phyloP scores from a whole-genome alignment of 306 rosid species.

The Comarum palustre region DNA sequence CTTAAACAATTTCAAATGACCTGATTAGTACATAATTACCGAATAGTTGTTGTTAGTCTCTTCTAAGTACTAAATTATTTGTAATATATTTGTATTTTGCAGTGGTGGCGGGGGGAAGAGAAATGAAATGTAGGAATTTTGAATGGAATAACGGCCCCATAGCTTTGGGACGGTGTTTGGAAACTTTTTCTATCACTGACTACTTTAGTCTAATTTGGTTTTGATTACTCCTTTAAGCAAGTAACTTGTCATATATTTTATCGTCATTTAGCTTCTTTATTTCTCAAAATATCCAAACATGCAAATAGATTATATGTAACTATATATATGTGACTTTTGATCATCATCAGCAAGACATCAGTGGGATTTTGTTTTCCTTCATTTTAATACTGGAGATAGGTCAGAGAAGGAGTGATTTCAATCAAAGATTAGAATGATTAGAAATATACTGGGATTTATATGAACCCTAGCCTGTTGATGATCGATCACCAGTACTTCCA shows the following conservation, averaged over 20 bases:
- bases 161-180: constrained; percentile 27
- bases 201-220: constrained; percentile 17
- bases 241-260: background rate
- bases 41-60: background rate
- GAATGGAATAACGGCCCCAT: constrained; percentile 16
- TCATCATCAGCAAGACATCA: background rate
- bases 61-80: background rate
- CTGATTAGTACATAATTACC: background rate
- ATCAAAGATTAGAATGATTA: constrained; percentile 25
- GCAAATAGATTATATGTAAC: background rate
- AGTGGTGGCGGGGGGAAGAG: constrained; percentile 19
- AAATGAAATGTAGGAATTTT: constrained; percentile 1
- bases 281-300: constrained; percentile 7
- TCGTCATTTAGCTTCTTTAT: constrained; percentile 9
- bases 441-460: background rate
- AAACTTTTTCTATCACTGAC: constrained; percentile 19
- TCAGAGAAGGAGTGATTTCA: constrained; percentile 25
- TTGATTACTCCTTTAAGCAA: constrained; percentile 21
- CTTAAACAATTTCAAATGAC: background rate
- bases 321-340: background rate
- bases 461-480: constrained; percentile 5
- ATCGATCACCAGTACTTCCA: constrained; percentile 19
- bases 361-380: background rate
- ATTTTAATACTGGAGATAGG: constrained; percentile 31
- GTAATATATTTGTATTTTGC: constrained; percentile 21